Evolutionary conservation across 805 yeast genomes (phyloP).

Genomic region (Zygotorulaspora danielsina): DNA sequence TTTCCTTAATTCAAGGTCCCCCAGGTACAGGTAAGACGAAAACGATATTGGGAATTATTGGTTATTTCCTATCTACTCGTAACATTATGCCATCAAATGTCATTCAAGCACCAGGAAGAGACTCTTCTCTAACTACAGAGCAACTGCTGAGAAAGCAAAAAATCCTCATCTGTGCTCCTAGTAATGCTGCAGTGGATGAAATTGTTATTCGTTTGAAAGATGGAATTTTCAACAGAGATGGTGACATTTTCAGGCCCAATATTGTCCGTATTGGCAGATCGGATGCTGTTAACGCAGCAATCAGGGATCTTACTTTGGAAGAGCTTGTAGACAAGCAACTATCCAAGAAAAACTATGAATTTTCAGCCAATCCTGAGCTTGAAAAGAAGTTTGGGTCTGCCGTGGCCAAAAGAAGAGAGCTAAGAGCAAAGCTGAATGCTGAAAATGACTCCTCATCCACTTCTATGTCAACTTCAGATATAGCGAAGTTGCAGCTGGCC

Average conservation of each 20-base stretch:
- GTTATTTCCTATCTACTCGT: conserved; percentile 55
- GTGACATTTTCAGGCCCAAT: conserved; percentile 52
- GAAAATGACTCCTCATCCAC: conserved; percentile 45
- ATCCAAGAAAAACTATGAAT: conserved; percentile 38
- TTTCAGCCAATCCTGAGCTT: conserved; percentile 42
- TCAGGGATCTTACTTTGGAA: conserved; percentile 78
- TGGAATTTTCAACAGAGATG: conserved; percentile 60
- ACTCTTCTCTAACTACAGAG: conserved; percentile 19
- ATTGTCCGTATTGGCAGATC: conserved; percentile 86
- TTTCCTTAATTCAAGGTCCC: conserved; percentile 94
- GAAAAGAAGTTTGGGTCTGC: conserved; percentile 47
- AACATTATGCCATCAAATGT: conserved; percentile 27
- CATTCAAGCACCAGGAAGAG: conserved; percentile 34
- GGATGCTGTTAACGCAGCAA: conserved; percentile 80
- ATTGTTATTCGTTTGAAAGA: conserved; percentile 72
- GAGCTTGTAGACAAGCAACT: conserved; percentile 70
- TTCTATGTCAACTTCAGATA: conserved; percentile 44
- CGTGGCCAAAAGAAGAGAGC: conserved; percentile 53
- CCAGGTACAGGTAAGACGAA: conserved; percentile 99
- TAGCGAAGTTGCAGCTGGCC: conserved; percentile 45
- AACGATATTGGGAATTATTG: conserved; percentile 88
- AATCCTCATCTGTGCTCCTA: conserved; percentile 91
- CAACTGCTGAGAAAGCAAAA: conserved; percentile 43
- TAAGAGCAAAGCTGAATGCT: conserved; percentile 41
- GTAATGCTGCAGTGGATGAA: conserved; percentile 98